These are phyloP conservation scores for Coleophoma eucalyptorum DNA, from an alignment of 2,329 filamentous ascomycete genomes.

Conservation along the genomic window DNA sequence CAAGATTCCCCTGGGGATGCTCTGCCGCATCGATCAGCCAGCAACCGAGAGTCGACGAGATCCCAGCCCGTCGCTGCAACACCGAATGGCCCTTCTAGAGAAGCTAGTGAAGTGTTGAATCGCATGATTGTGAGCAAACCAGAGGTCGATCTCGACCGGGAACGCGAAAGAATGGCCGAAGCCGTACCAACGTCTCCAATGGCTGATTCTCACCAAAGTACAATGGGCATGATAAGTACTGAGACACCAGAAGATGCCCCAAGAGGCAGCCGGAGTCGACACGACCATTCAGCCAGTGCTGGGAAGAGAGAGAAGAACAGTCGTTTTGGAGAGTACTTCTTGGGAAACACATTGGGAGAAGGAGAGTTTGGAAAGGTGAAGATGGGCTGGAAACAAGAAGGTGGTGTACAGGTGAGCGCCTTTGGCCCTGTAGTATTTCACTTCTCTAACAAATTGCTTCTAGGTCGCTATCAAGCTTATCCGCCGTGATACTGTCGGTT, in stretches of 20 bases:
- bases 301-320: constrained; percentile 66
- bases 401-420: constrained; percentile 67
- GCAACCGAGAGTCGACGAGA: constrained; percentile 34
- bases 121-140: constrained; percentile 74
- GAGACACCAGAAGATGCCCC: constrained; percentile 32
- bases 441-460: constrained; percentile 4
- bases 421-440: not conserved
- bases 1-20: constrained; percentile 39
- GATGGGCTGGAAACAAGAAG: constrained; percentile 95
- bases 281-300: constrained; percentile 44
- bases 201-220: constrained; percentile 34
- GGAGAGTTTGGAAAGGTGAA: constrained; percentile 99
- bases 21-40: constrained; percentile 33
- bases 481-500: constrained; percentile 82
- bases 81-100: constrained; percentile 60
- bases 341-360: constrained; percentile 94
- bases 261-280: constrained; percentile 47
- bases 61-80: constrained; percentile 41
- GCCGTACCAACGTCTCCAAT: constrained; percentile 41
- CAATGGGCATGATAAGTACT: constrained; percentile 41
- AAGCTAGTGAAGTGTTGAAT: constrained; percentile 77
- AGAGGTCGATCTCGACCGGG: constrained; percentile 67
- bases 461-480: constrained; percentile 98
- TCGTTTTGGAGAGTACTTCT: constrained; percentile 91
- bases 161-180: constrained; percentile 65